Evolutionary conservation across 768 basidiomycete genomes (phyloP).

Genomic region (Kwoniella pini): DNA sequence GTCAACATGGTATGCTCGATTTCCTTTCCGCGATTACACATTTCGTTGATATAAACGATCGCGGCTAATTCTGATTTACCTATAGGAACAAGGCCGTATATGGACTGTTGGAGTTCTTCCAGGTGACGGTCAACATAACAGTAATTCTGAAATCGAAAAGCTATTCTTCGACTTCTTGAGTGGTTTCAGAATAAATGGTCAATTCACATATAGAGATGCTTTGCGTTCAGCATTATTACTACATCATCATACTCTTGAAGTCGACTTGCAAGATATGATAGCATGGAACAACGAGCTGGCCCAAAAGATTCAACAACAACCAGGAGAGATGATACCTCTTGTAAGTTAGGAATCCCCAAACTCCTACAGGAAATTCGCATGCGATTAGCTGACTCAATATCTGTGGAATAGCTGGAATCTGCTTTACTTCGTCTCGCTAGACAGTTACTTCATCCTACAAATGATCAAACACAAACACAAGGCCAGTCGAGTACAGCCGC

Average conservation of each 20-base stretch:
- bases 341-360: constrained; percentile 58
- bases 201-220: constrained; percentile 90
- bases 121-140: constrained; percentile 58
- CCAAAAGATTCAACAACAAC: constrained; percentile 82
- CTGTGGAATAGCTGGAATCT: constrained; percentile 74
- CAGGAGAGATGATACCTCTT: constrained; percentile 82
- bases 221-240: constrained; percentile 83
- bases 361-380: too few species aligned
- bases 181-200: constrained; percentile 81
- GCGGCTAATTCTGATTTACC: background rate
- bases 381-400: background rate
- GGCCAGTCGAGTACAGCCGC: constrained; percentile 29
- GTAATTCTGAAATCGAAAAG: constrained; percentile 77
- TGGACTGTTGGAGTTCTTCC: constrained; percentile 20
- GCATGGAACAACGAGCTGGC: constrained; percentile 93
- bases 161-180: constrained; percentile 81
- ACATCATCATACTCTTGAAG: constrained; percentile 82
- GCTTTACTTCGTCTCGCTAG: constrained; percentile 84
- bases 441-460: constrained; percentile 74
- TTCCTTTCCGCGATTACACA: background rate
- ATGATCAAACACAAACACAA: constrained; percentile 58
- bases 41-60: background rate
- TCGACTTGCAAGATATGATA: constrained; percentile 68
- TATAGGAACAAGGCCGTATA: constrained; percentile 25
- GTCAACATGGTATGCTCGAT: constrained; percentile 8